These are phyloP conservation scores for Aspergillus thermomutatus DNA, from an alignment of 2,329 filamentous ascomycete genomes.

Conservation along the genomic window DNA sequence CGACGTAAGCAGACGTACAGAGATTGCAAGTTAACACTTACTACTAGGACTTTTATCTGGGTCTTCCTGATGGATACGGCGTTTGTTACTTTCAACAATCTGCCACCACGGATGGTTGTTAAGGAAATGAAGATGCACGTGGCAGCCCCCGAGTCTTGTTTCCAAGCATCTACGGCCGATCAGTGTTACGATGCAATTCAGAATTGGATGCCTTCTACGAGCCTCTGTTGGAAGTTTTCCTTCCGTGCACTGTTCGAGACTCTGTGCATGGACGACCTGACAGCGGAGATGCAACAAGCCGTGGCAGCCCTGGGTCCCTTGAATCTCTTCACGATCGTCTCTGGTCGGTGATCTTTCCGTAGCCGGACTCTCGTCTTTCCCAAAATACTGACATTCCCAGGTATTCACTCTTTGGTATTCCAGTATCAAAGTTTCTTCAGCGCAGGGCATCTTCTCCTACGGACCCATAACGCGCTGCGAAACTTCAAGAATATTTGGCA, in stretches of 20 bases:
- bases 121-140: conserved; percentile 39
- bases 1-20: not conserved
- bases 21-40: not conserved
- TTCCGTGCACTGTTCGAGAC: conserved; percentile 19
- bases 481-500: conserved; percentile 25
- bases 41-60: conserved; percentile 26
- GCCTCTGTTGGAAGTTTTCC: conserved; percentile 17
- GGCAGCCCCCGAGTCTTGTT: conserved; percentile 35
- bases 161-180: conserved; percentile 33
- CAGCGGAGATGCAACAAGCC: conserved; percentile 4
- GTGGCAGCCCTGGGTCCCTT: conserved; percentile 19
- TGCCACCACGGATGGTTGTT: conserved; percentile 39
- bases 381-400: not conserved
- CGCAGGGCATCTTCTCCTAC: conserved; percentile 21
- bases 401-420: conserved; percentile 31
- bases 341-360: conserved; percentile 9
- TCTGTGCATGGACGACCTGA: conserved; percentile 14
- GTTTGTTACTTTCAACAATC: conserved; percentile 43
- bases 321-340: conserved; percentile 27
- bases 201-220: conserved; percentile 10
- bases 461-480: conserved; percentile 28
- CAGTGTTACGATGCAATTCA: conserved; percentile 24
- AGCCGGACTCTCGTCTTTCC: not conserved
- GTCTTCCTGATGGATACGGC: conserved; percentile 39
- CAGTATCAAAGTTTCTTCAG: conserved; percentile 36